phyloP scores from a whole-genome alignment of 2,329 filamentous ascomycete species.

The Thermoascus crustaceus region DNA sequence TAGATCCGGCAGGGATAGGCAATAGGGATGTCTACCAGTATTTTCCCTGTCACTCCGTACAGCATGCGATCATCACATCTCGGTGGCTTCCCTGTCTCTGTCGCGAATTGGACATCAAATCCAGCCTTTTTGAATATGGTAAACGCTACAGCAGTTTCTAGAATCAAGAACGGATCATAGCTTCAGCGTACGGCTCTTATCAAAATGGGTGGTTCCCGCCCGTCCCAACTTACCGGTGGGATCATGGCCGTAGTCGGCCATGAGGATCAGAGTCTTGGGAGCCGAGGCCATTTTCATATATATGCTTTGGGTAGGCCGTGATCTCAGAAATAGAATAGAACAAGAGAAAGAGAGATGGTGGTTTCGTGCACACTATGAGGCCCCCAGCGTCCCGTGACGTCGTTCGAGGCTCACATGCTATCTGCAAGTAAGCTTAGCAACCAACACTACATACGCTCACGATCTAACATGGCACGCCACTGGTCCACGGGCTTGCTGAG shows the following conservation, averaged over 20 bases:
- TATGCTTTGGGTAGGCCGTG: background rate
- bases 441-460: too few relatives aligned
- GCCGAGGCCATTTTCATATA: too few relatives aligned
- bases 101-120: constrained; percentile 44
- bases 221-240: constrained; percentile 41
- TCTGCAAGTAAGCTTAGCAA: too few relatives aligned
- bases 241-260: constrained; percentile 50
- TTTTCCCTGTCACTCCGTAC: constrained; percentile 41
- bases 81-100: constrained; percentile 41
- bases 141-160: constrained; percentile 47
- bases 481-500: too few relatives aligned
- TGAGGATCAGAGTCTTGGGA: constrained; percentile 40
- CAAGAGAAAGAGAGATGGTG: background rate
- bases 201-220: too few relatives aligned
- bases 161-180: too few relatives aligned
- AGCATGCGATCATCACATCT: constrained; percentile 45
- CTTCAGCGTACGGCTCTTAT: too few relatives aligned
- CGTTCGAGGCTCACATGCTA: too few relatives aligned
- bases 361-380: too few relatives aligned
- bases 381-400: too few relatives aligned
- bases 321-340: background rate
- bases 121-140: constrained; percentile 40
- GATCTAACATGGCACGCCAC: too few relatives aligned
- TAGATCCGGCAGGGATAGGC: too few relatives aligned
- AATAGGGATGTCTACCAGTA: constrained; percentile 38